phyloP scores from a whole-genome alignment of 2,329 filamentous ascomycete species.

The Cordyceps sp. region DNA sequence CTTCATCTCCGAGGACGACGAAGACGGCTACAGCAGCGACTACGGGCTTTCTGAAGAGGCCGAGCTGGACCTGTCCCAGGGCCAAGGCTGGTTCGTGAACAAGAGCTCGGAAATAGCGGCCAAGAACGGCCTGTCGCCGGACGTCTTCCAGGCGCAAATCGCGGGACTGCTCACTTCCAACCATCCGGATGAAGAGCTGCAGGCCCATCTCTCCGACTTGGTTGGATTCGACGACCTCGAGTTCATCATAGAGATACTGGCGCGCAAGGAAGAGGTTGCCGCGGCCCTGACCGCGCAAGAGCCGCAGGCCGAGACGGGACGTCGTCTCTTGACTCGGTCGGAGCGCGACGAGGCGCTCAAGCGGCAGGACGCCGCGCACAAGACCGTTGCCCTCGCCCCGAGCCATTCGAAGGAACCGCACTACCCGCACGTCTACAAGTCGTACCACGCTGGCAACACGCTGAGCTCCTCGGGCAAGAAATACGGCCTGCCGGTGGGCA shows the following conservation, averaged over 20 bases:
- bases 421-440: conserved; percentile 88
- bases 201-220: conserved; percentile 76
- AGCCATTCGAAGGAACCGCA: conserved; percentile 55
- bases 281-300: conserved; percentile 21
- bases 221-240: conserved; percentile 89
- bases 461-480: conserved; percentile 65
- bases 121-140: conserved; percentile 49
- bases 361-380: conserved; percentile 67
- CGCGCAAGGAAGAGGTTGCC: conserved; percentile 54
- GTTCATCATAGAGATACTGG: conserved; percentile 79
- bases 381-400: conserved; percentile 53
- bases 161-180: conserved; percentile 53
- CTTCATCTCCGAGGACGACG: conserved; percentile 61
- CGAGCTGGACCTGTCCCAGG: conserved; percentile 24
- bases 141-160: conserved; percentile 64
- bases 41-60: conserved; percentile 29
- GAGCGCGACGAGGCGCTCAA: conserved; percentile 68
- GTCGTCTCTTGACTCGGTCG: conserved; percentile 51
- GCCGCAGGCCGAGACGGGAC: conserved; percentile 16
- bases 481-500: conserved; percentile 68
- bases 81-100: conserved; percentile 51
- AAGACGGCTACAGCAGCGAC: conserved; percentile 50
- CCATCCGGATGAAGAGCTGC: conserved; percentile 68
- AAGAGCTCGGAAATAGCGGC: conserved; percentile 52
- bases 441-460: conserved; percentile 71